phyloP scores from a whole-genome alignment of 208 protist species.

The Acanthamoeba healyi region DNA sequence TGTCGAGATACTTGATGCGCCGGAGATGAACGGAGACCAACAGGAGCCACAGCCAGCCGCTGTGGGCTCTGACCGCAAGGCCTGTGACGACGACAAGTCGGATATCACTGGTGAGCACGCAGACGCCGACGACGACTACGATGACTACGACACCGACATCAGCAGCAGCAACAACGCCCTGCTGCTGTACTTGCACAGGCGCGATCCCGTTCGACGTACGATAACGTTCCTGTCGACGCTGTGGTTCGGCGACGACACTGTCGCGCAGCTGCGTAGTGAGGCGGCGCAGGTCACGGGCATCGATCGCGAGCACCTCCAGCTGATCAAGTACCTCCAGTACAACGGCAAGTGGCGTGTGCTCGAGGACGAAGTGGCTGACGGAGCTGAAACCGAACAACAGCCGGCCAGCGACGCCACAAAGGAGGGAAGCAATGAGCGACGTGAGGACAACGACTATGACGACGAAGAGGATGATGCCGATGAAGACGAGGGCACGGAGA shows the following conservation, averaged over 20 bases:
- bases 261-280: not conserved
- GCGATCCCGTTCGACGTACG: not conserved
- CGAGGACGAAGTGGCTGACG: not conserved
- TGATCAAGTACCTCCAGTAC: constrained; percentile 47
- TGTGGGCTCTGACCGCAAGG: too few relatives aligned
- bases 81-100: not conserved
- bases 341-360: constrained; percentile 42
- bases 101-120: not conserved
- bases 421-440: too few relatives aligned
- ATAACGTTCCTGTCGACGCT: not conserved
- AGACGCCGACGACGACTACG: not conserved
- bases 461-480: not conserved
- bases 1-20: not conserved
- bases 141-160: too few relatives aligned
- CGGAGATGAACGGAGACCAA: not conserved
- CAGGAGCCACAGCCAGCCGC: not conserved
- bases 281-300: not conserved
- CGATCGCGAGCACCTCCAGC: not conserved
- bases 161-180: not conserved
- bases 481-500: constrained; percentile 14
- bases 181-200: constrained; percentile 20
- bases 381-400: not conserved
- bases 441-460: not conserved
- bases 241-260: not conserved
- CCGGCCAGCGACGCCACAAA: not conserved